Conservation (phyloP, 2,329 filamentous ascomycete genomes). For the Stemphylium vesicarium region DNA sequence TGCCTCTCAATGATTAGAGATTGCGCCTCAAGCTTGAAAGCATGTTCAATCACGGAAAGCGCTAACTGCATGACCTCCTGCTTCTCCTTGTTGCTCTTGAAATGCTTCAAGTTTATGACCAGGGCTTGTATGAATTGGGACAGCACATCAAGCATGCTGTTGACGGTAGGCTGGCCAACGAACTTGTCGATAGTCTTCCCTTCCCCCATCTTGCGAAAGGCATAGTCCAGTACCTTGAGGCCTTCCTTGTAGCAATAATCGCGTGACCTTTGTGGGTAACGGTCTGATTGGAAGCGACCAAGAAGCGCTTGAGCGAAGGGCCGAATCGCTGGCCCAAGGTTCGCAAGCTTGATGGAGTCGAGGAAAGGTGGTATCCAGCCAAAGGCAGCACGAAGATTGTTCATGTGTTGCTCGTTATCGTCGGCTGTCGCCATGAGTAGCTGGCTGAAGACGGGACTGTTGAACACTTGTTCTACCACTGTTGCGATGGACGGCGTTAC, state of each 20-base stretch:
- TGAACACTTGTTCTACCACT: constrained; percentile 84
- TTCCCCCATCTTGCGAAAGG: constrained; percentile 44
- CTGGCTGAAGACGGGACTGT: constrained; percentile 69
- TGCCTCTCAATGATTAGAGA: constrained; percentile 72
- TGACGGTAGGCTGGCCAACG: constrained; percentile 50
- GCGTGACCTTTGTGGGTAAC: constrained; percentile 63
- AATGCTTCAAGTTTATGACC: constrained; percentile 40
- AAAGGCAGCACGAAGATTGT: constrained; percentile 68
- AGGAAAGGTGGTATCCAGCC: constrained; percentile 82
- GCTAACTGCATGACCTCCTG: constrained; percentile 55
- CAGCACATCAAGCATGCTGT: constrained; percentile 69
- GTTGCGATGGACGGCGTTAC: constrained; percentile 80
- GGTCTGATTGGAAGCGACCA: constrained; percentile 64
- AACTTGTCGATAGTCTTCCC: constrained; percentile 43
- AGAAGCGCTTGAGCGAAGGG: constrained; percentile 79
- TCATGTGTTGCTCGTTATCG: constrained; percentile 59
- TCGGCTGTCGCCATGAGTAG: constrained; percentile 59
- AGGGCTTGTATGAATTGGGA: constrained; percentile 61
- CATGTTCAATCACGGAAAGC: constrained; percentile 69
- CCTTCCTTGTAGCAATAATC: constrained; percentile 69
- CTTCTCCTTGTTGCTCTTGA: constrained; percentile 30
- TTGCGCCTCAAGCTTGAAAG: constrained; percentile 73
- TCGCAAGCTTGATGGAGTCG: constrained; percentile 74
- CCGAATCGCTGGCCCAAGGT: constrained; percentile 79
- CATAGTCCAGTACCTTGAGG: constrained; percentile 44